A percentile compares a stretch with the other conserved stretches of the same genome.
Evolutionary conservation across 805 yeast species (phyloP).

Genomic region (Vanderwaltozyma yarrowii): DNA sequence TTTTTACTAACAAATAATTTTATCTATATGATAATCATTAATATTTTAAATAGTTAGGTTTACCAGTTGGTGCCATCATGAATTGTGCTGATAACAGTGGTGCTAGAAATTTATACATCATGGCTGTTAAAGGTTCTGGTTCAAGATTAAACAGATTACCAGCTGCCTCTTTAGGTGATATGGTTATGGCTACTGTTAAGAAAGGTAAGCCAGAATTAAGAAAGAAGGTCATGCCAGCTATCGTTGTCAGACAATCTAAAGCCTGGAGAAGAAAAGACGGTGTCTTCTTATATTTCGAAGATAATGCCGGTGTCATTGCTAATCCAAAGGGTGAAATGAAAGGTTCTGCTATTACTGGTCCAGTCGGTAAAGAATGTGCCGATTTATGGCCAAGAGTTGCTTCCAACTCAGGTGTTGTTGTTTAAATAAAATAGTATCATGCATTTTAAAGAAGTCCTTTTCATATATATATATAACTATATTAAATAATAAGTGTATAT

Average conservation of each 20-base stretch:
- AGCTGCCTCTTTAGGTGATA: conserved; percentile 99
- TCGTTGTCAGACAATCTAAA: conserved; percentile 97
- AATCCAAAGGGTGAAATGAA: conserved; percentile 99
- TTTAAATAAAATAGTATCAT: conserved; percentile 38
- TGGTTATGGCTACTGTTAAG: conserved; percentile 99
- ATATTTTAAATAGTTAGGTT: conserved; percentile 65
- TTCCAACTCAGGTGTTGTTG: conserved; percentile 99
- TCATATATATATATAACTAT: no score
- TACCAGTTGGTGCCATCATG: conserved; percentile 99
- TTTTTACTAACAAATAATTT: background rate
- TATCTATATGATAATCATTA: background rate
- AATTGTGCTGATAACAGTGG: conserved; percentile 99
- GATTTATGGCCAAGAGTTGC: conserved; percentile 99
- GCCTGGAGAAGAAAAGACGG: conserved; percentile 99
- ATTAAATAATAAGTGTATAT: no score
- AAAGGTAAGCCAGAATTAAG: conserved; percentile 99
- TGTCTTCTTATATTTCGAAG: conserved; percentile 98
- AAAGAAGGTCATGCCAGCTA: conserved; percentile 99
- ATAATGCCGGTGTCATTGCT: conserved; percentile 99
- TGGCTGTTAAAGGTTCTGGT: conserved; percentile 99
- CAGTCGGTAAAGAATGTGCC: conserved; percentile 99
- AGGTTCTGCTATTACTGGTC: conserved; percentile 99
- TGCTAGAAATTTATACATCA: conserved; percentile 98
- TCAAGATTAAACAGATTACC: conserved; percentile 99
- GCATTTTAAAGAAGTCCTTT: background rate